A percentile compares a stretch with the other conserved stretches of the same genome.
These are phyloP conservation scores for Beta vulgaris DNA, from an alignment of 148 eudicot species.

Conservation along the genomic window DNA sequence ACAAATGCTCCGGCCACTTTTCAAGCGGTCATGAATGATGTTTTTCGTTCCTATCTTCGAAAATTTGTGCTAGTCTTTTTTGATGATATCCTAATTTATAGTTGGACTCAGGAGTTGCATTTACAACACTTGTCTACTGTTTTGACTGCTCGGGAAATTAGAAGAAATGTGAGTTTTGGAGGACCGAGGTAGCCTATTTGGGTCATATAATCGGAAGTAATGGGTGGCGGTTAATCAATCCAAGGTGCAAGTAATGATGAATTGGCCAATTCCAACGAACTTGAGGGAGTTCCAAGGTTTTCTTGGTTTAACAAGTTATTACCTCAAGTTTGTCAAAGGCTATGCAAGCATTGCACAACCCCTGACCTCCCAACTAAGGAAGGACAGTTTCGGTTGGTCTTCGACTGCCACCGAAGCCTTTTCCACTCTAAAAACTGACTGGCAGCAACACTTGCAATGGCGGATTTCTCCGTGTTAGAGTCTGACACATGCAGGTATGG, in stretches of 20 bases:
- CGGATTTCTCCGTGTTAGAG: too few species aligned
- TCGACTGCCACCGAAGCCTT: neutral
- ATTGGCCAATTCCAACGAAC: neutral
- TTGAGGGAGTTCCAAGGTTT: neutral
- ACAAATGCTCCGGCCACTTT: slow-evolving; percentile 1
- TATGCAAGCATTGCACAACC: neutral
- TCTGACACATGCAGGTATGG: too few species aligned
- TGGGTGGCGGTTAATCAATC: neutral
- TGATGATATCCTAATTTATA: neutral
- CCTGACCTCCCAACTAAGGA: too few species aligned
- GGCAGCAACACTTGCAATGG: too few species aligned
- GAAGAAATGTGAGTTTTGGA: neutral
- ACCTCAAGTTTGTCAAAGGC: neutral
- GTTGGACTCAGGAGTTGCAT: neutral
- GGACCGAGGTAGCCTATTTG: neutral
- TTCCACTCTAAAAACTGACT: too few species aligned
- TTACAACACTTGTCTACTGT: neutral
- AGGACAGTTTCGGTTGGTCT: neutral
- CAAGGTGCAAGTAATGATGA: neutral
- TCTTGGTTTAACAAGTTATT: neutral
- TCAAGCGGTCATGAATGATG: neutral
- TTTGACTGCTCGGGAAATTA: neutral
- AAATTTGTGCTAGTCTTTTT: slow-evolving; percentile 7
- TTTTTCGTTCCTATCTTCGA: neutral
- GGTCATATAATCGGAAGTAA: neutral